These are phyloP conservation scores for Sporothrix brasiliensis DNA, from an alignment of 2,329 filamentous ascomycete species.

Conservation along the genomic window DNA sequence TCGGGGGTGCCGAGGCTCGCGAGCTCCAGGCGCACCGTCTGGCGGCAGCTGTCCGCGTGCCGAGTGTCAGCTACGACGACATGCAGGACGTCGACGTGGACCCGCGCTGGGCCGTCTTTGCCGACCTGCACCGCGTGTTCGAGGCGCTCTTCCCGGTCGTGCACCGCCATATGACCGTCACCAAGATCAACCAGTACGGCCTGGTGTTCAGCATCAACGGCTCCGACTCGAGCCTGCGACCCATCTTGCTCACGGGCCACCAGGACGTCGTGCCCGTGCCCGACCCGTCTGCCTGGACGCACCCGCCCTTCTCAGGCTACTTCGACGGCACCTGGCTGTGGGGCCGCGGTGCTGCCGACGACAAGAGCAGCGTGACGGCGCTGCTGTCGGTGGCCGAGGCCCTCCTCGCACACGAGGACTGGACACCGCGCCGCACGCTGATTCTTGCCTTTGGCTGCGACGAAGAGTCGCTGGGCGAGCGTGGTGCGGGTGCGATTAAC, in stretches of 20 bases:
- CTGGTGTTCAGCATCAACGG: conserved; percentile 62
- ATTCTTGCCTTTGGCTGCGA: conserved; percentile 66
- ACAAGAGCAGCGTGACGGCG: conserved; percentile 63
- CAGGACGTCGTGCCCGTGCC: conserved; percentile 66
- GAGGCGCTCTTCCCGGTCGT: conserved; percentile 55
- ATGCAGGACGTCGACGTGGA: conserved; percentile 59
- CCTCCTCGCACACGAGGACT: conserved; percentile 53
- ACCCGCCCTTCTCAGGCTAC: conserved; percentile 62
- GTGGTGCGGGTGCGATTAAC: conserved; percentile 56
- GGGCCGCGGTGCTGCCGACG: conserved; percentile 63
- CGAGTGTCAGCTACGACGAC: conserved; percentile 45
- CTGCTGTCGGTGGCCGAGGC: conserved; percentile 60
- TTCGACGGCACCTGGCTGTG: conserved; percentile 63
- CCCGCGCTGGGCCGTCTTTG: conserved; percentile 61
- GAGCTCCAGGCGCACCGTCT: conserved; percentile 38
- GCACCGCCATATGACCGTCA: conserved; percentile 47
- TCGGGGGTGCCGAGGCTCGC: conserved; percentile 30
- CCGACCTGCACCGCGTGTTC: conserved; percentile 56
- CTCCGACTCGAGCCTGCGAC: conserved; percentile 53
- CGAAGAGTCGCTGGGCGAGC: conserved; percentile 59
- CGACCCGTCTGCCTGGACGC: conserved; percentile 58
- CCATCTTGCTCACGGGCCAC: conserved; percentile 63
- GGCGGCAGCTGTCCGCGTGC: conserved; percentile 42
- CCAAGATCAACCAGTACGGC: conserved; percentile 62
- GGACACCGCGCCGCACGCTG: conserved; percentile 57